Base-by-base conservation (phyloP, 176 grass and related monocot genomes). In the Ampelocalamus luodianensis region DNA sequence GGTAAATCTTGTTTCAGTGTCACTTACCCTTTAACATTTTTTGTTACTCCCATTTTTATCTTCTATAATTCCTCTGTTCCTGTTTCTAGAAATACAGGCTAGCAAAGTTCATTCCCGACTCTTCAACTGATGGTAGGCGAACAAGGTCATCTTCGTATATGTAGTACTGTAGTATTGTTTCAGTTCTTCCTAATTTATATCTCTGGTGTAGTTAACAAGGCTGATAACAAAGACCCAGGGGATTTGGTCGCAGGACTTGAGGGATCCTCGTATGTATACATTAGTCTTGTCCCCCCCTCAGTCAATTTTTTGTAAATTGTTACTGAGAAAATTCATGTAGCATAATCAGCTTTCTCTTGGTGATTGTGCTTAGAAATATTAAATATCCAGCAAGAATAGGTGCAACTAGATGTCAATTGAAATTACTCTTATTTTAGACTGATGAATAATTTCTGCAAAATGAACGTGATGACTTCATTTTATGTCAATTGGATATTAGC, bases 61-160 rank as follows among this genome's bases (percentile, higher is more conserved):
- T 69, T 88, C 18, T 86, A 56, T 66, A 59, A 71, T 82, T 49
- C 42, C 29, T 22, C 24, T 38, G 0, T 74, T 83, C 15, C 49
- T 80, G 6, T 87, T 87, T 89, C 46, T 80, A 99, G 96, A 99
- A 99, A 92, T 99, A 96, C 74, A 90, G 96, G 88, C 88, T 99
- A 15, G 91, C 96, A 65, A 99, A 96, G 82, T 99, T 91, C 79
- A 94, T 99, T 82, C 96, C 96, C 6, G 93, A 96, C 29, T 76
- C 86, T 43, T 96, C 89, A 74, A 43, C 83, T 89, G 96, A 99
- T 82, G 96, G 96, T 94, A 89, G 16, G 81, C 87, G 65, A 63
- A 72, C 55, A 65, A 22, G 56, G n/a, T 32, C 29, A 29, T 82
- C 8, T 20, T 62, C 40, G 27, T 76, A 71, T 68, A 27, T 74